Evolutionary conservation across 2,329 filamentous ascomycete genomes (phyloP).

Genomic region (Cyphellophora europaea): DNA sequence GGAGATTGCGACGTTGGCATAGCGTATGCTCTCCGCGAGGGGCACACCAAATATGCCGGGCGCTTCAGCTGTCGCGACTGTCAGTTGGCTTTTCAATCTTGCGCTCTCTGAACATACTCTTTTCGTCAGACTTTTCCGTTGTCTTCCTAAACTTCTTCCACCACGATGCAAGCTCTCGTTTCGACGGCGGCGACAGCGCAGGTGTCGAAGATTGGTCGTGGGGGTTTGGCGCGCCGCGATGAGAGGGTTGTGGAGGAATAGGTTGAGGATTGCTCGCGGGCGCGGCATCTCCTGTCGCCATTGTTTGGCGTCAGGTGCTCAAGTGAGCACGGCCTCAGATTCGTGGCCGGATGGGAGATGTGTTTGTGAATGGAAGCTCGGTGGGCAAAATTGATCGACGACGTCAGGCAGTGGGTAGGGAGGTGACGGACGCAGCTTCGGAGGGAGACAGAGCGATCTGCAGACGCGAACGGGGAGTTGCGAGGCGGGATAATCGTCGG

Average conservation of each 20-base stretch:
- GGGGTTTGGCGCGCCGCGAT: conserved; percentile 22
- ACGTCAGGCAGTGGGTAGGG: no score
- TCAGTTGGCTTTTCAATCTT: conserved; percentile 7
- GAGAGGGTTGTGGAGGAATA: conserved; percentile 11
- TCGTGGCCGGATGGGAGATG: no score
- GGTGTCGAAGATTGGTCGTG: conserved; percentile 33
- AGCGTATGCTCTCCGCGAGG: conserved; percentile 86
- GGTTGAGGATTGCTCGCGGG: conserved; percentile 9
- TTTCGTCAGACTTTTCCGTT: conserved; percentile 52
- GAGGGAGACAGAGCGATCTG: no score
- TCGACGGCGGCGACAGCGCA: conserved; percentile 64
- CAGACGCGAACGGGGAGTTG: no score
- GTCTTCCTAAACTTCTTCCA: conserved; percentile 89
- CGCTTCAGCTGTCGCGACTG: conserved; percentile 9
- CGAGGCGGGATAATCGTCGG: no score
- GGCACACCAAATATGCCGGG: conserved; percentile 87
- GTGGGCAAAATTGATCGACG: no score
- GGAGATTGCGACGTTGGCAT: conserved; percentile 96
- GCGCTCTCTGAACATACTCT: conserved; percentile 38
- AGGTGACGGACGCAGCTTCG: no score
- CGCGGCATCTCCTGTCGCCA: conserved; percentile 14
- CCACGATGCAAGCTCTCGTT: conserved; percentile 86
- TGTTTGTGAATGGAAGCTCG: no score
- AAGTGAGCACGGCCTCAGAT: no score
- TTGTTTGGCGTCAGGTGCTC: conserved; percentile 13